phyloP scores from a whole-genome alignment of 345 rosid species.

The Anacardium occidentale region DNA sequence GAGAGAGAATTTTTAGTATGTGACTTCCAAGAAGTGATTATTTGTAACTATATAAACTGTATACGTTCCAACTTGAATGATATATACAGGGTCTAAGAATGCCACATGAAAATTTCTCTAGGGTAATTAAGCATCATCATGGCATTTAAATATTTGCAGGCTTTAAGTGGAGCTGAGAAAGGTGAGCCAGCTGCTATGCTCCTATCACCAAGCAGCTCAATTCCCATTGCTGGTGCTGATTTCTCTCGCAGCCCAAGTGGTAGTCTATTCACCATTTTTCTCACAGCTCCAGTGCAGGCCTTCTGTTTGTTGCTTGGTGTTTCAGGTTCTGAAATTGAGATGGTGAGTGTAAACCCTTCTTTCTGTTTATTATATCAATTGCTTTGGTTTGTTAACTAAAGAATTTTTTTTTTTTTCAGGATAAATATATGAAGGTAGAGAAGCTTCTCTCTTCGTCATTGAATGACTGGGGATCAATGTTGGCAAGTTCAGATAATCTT shows the following conservation, averaged over 20 bases:
- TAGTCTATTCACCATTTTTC: slow-evolving; percentile 77
- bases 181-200: slow-evolving; percentile 96
- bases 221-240: slow-evolving; percentile 47
- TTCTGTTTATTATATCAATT: slow-evolving; percentile 16
- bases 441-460: slow-evolving; percentile 62
- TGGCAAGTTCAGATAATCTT: slow-evolving; percentile 66
- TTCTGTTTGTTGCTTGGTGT: slow-evolving; percentile 77
- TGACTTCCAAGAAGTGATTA: background rate
- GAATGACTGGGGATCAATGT: slow-evolving; percentile 74
- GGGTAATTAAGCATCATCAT: slow-evolving; percentile 5
- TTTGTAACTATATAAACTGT: background rate
- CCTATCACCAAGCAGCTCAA: slow-evolving; percentile 65
- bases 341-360: slow-evolving; percentile 39
- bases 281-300: slow-evolving; percentile 84
- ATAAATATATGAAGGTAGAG: slow-evolving; percentile 59
- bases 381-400: slow-evolving; percentile 17
- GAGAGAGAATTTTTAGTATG: background rate
- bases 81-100: background rate
- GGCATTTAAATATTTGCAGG: slow-evolving; percentile 36
- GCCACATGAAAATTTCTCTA: background rate
- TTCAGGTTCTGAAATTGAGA: slow-evolving; percentile 67
- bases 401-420: slow-evolving; percentile 46
- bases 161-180: slow-evolving; percentile 79
- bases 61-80: background rate
- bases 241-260: slow-evolving; percentile 69